phyloP scores from a whole-genome alignment of 768 basidiomycete genomes.

The Pilatotrama ljubarskyi region DNA sequence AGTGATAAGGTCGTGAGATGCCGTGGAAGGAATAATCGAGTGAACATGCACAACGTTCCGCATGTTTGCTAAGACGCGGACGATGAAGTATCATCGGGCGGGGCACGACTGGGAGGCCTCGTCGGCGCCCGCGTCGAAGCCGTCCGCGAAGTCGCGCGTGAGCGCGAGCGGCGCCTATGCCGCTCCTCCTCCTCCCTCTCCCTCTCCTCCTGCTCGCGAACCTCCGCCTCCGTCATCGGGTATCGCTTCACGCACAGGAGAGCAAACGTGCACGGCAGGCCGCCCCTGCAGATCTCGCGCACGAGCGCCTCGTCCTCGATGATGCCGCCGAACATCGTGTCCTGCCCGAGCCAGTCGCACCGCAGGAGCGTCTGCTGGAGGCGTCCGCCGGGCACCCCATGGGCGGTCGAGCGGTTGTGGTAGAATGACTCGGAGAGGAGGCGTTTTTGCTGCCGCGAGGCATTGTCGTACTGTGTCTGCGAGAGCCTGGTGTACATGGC shows the following conservation, averaged over 20 bases:
- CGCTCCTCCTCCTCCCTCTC: conserved; percentile 25
- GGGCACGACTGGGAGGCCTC: conserved; percentile 15
- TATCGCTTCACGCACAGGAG: conserved; percentile 51
- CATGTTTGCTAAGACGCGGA: not conserved
- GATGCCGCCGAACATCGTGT: conserved; percentile 67
- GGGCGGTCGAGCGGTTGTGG: conserved; percentile 63
- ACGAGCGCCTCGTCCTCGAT: conserved; percentile 44
- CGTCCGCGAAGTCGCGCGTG: conserved; percentile 25
- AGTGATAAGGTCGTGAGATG: not conserved
- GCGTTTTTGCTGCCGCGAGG: conserved; percentile 39
- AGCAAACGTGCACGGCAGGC: conserved; percentile 60
- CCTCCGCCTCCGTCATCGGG: conserved; percentile 50
- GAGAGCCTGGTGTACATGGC: conserved; percentile 52
- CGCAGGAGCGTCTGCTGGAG: conserved; percentile 63
- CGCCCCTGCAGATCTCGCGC: conserved; percentile 42
- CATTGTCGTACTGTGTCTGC: conserved; percentile 51
- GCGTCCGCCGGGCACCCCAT: conserved; percentile 67
- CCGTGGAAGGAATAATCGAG: too few relatives aligned
- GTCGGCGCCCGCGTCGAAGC: conserved; percentile 16
- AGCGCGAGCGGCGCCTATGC: conserved; percentile 18
- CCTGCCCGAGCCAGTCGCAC: conserved; percentile 62
- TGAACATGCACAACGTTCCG: not conserved
- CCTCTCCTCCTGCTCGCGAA: conserved; percentile 46
- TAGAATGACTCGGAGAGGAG: conserved; percentile 54
- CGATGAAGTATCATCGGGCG: conserved; percentile 5